Percentiles rank a stretch among this genome's conserved stretches.
Conservation (phyloP, 768 basidiomycete genomes). For the Tulasnella sp. region DNA sequence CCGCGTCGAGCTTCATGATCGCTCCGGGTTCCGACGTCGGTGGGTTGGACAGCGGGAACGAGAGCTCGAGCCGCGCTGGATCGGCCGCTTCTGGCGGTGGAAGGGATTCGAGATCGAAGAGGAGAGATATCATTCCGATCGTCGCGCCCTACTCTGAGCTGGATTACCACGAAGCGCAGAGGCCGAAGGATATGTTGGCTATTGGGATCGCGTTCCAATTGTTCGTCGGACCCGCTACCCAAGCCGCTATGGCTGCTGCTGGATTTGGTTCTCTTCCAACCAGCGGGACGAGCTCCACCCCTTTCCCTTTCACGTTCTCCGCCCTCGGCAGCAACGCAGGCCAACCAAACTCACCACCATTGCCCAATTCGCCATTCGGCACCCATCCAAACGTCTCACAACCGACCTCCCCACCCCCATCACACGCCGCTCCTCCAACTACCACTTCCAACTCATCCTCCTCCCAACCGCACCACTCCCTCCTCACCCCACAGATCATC, state of each 20-base stretch:
- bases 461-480: background rate
- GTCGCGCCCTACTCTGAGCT: conserved; percentile 5
- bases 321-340: background rate
- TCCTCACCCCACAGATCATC: conserved; percentile 10
- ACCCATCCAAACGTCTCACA: conserved; percentile 6
- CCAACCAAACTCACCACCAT: background rate
- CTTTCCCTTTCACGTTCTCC: conserved; percentile 17
- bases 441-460: background rate
- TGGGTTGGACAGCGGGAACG: background rate
- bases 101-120: background rate
- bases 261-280: background rate
- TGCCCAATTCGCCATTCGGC: background rate
- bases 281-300: background rate
- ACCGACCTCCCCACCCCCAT: conserved; percentile 15
- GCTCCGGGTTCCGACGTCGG: background rate
- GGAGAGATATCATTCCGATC: conserved; percentile 6
- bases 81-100: background rate
- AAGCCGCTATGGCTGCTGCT: background rate
- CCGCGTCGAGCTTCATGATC: conserved; percentile 4
- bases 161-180: conserved; percentile 10
- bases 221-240: conserved; percentile 22
- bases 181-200: conserved; percentile 15
- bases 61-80: background rate
- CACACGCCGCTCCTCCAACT: background rate
- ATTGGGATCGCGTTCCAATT: conserved; percentile 4